Percentiles rank a stretch among this genome's conserved stretches.
These are phyloP conservation scores for Aspergillus campestris DNA, from an alignment of 495 filamentous ascomycete genomes.

Conservation along the genomic window DNA sequence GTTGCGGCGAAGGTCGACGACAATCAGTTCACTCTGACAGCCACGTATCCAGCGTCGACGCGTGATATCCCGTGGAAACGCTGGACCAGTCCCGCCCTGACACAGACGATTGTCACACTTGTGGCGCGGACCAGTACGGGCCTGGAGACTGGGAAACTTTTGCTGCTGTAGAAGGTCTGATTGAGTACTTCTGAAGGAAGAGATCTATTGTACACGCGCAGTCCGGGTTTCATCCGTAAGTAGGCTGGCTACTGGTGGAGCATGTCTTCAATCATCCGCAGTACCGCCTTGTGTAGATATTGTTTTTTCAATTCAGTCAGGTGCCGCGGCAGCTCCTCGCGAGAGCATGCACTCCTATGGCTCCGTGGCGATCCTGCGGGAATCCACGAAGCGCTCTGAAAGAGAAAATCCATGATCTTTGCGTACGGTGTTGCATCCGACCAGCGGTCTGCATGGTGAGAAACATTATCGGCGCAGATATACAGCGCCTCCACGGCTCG, in stretches of 20 bases:
- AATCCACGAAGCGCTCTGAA: conserved; percentile 8
- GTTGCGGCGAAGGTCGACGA: conserved; percentile 9
- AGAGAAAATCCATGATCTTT: conserved; percentile 14
- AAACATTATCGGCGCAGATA: conserved; percentile 15
- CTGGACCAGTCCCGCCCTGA: conserved; percentile 24
- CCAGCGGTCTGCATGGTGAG: conserved; percentile 21
- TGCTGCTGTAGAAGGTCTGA: conserved; percentile 12
- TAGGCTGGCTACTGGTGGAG: conserved; percentile 5
- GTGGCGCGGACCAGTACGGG: conserved; percentile 9
- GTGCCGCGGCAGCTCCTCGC: conserved; percentile 13
- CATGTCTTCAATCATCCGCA: conserved; percentile 29
- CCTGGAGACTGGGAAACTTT: conserved; percentile 16
- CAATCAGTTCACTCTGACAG: conserved; percentile 10
- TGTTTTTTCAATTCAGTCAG: conserved; percentile 19
- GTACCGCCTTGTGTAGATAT: conserved; percentile 21
- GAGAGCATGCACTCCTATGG: not conserved
- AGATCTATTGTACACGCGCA: no score
- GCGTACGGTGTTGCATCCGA: conserved; percentile 19
- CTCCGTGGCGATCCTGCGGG: conserved; percentile 2
- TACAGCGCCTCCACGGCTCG: conserved; percentile 13
- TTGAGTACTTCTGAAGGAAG: no score
- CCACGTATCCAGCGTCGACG: conserved; percentile 18
- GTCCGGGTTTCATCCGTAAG: no score
- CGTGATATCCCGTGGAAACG: conserved; percentile 21
- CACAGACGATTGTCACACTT: conserved; percentile 21